Percentiles rank a stretch among this genome's conserved stretches.
phyloP scores from a whole-genome alignment of 768 basidiomycete species.

The Boletus vermiculosoides region DNA sequence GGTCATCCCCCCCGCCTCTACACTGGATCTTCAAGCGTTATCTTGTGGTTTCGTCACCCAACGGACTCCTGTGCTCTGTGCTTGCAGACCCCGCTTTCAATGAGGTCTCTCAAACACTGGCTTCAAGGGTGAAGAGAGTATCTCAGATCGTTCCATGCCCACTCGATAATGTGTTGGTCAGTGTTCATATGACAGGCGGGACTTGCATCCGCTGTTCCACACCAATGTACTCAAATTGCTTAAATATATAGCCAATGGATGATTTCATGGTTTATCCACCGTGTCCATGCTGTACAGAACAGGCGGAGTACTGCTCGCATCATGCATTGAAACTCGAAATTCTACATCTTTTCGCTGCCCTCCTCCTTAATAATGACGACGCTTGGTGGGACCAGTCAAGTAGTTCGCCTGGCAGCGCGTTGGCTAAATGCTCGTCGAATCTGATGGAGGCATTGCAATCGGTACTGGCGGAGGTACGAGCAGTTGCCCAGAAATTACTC shows the following conservation, averaged over 20 bases:
- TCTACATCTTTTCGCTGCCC: conserved; percentile 41
- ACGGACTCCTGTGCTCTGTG: conserved; percentile 15
- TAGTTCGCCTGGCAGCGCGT: not conserved
- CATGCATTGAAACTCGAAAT: conserved; percentile 42
- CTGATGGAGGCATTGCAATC: conserved; percentile 22
- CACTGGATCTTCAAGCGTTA: conserved; percentile 25
- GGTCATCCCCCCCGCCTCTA: conserved; percentile 14
- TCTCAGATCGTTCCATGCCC: conserved; percentile 4
- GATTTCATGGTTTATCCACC: conserved; percentile 44
- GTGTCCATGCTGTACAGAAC: conserved; percentile 29
- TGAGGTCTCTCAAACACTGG: conserved; percentile 12
- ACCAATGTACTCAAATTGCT: conserved; percentile 22
- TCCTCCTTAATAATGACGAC: conserved; percentile 38
- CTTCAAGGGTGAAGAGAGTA: conserved; percentile 11
- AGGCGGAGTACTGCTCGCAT: conserved; percentile 21
- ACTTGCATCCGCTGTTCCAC: conserved; percentile 9
- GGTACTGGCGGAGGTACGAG: conserved; percentile 22
- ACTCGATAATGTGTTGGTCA: conserved; percentile 28
- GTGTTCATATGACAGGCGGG: conserved; percentile 22
- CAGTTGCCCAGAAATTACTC: conserved; percentile 18
- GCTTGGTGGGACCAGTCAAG: not conserved
- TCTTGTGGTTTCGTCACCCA: conserved; percentile 13
- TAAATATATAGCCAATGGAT: conserved; percentile 47
- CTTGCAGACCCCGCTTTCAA: conserved; percentile 19
- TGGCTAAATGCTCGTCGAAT: conserved; percentile 8